Evolutionary conservation across 495 filamentous ascomycete genomes (phyloP).

Genomic region (Aspergillus indologenus): DNA sequence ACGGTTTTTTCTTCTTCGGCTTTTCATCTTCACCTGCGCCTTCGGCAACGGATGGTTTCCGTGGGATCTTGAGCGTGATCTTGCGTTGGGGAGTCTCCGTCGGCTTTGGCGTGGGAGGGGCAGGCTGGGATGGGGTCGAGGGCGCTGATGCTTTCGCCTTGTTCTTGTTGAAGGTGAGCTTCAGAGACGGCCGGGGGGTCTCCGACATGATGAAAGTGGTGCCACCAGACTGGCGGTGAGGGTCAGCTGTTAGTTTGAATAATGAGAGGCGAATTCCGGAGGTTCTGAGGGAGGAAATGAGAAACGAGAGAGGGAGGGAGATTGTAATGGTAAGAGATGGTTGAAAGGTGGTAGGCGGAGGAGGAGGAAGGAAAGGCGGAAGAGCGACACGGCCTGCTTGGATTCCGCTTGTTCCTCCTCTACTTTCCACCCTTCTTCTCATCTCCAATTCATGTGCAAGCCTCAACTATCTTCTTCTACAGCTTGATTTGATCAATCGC

Average conservation of each 20-base stretch:
- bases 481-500: not conserved
- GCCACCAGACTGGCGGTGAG: not conserved
- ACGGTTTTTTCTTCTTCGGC: conserved; percentile 48
- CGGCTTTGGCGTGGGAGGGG: conserved; percentile 24
- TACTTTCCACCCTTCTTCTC: conserved; percentile 3
- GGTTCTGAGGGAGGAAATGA: no score
- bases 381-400: not conserved
- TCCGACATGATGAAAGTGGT: conserved; percentile 27
- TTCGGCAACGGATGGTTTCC: conserved; percentile 30
- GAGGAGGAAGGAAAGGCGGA: conserved; percentile 2
- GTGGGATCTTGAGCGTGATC: conserved; percentile 52
- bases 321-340: not conserved
- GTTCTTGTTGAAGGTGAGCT: conserved; percentile 50
- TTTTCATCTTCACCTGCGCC: conserved; percentile 23
- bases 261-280: no score
- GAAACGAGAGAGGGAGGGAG: not conserved
- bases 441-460: conserved; percentile 1
- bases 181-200: conserved; percentile 42
- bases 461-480: not conserved
- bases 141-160: conserved; percentile 35
- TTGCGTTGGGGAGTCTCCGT: conserved; percentile 35
- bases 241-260: no score
- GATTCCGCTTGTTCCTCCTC: not conserved
- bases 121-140: conserved; percentile 24
- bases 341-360: not conserved